Percentiles rank a stretch among this genome's conserved stretches.
These are phyloP conservation scores for Aspergillus brasiliensis DNA, from an alignment of 2,329 filamentous ascomycete genomes.

Conservation along the genomic window DNA sequence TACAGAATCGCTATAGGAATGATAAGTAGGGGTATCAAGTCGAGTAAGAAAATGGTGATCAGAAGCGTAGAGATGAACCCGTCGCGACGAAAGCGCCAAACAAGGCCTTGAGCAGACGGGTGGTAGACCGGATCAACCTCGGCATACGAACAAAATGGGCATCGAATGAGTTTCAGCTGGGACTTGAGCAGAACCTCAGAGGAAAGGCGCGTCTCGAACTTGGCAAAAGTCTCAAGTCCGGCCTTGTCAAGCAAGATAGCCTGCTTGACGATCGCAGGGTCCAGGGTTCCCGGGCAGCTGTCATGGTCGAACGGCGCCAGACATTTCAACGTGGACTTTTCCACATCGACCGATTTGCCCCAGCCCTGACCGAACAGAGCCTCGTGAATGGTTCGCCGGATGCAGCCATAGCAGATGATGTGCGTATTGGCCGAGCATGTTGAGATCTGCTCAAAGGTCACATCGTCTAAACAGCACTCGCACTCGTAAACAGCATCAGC, in stretches of 20 bases:
- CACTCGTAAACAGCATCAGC: slow-evolving; percentile 50
- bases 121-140: slow-evolving; percentile 80
- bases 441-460: slow-evolving; percentile 51
- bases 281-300: slow-evolving; percentile 73
- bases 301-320: slow-evolving; percentile 71
- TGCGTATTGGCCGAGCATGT: slow-evolving; percentile 47
- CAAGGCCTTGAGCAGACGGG: slow-evolving; percentile 54
- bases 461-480: slow-evolving; percentile 51
- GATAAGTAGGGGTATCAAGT: slow-evolving; percentile 47
- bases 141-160: slow-evolving; percentile 89
- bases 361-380: slow-evolving; percentile 93
- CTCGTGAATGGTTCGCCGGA: slow-evolving; percentile 79
- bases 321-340: slow-evolving; percentile 75
- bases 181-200: slow-evolving; percentile 75
- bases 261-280: slow-evolving; percentile 67
- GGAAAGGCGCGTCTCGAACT: slow-evolving; percentile 77
- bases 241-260: slow-evolving; percentile 71
- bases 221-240: slow-evolving; percentile 70
- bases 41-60: slow-evolving; percentile 47
- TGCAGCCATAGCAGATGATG: slow-evolving; percentile 67
- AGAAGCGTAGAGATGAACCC: slow-evolving; percentile 57
- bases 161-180: slow-evolving; percentile 74
- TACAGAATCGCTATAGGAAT: slow-evolving; percentile 61
- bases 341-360: slow-evolving; percentile 74
- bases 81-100: slow-evolving; percentile 60